A percentile compares a stretch with the other conserved stretches of the same genome.
phyloP scores from a whole-genome alignment of 495 filamentous ascomycete species.

The Daldinia grandis region DNA sequence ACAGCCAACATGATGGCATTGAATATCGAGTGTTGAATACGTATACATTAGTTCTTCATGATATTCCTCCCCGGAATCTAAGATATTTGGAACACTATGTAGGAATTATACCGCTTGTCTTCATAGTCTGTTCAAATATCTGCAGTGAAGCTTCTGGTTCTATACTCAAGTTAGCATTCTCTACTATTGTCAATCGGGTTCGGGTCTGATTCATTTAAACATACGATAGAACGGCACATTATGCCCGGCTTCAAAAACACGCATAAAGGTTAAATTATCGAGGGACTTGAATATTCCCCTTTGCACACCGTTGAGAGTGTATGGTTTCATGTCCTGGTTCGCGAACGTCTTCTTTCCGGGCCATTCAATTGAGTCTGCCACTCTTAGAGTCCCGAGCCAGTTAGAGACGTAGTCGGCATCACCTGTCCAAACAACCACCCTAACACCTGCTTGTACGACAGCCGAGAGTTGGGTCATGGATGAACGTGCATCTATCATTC shows the following conservation, averaged over 20 bases:
- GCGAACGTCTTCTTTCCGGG: neutral
- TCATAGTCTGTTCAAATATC: neutral
- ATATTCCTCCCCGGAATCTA: neutral
- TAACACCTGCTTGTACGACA: neutral
- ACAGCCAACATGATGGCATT: neutral
- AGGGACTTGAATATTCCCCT: neutral
- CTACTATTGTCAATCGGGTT: neutral
- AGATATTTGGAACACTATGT: neutral
- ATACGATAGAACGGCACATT: neutral
- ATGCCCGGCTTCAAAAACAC: neutral
- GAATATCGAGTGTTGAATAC: neutral
- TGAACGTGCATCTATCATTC: neutral
- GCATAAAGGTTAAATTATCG: neutral
- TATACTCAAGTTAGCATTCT: neutral
- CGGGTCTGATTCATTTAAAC: neutral
- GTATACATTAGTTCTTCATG: neutral
- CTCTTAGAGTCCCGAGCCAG: neutral
- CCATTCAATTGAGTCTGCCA: neutral
- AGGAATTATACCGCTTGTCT: neutral
- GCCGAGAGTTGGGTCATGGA: neutral
- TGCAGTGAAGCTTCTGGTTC: neutral
- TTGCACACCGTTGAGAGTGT: neutral
- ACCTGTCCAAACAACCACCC: neutral
- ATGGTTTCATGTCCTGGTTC: neutral
- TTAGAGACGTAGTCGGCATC: neutral